Percentiles rank a stretch among this genome's conserved stretches.
Conservation (phyloP, 768 basidiomycete species). For the Porphyrellus cyaneotinctus region DNA sequence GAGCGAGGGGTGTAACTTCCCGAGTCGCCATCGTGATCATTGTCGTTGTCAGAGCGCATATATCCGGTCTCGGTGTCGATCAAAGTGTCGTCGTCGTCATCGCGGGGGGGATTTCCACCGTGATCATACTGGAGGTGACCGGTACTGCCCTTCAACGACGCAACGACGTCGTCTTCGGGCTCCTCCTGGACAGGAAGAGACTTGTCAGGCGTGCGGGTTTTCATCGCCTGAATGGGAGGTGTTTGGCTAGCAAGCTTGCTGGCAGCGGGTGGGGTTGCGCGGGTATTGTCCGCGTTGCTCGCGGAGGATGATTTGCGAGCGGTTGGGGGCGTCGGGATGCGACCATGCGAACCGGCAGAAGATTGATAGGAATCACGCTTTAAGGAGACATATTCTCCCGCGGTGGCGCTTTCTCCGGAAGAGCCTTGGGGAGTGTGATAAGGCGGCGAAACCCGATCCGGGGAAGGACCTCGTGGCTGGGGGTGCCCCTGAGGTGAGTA, state of each 20-base stretch:
- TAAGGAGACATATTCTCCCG: constrained; percentile 40
- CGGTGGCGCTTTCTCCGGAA: constrained; percentile 40
- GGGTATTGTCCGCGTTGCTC: constrained; percentile 19
- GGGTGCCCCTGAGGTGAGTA: constrained; percentile 40
- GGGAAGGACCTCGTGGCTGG: constrained; percentile 44
- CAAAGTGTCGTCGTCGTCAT: constrained; percentile 45
- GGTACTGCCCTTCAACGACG: constrained; percentile 36
- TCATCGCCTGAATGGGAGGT: constrained; percentile 50
- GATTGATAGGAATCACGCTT: constrained; percentile 43
- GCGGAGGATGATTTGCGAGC: constrained; percentile 24
- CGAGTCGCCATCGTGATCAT: constrained; percentile 46
- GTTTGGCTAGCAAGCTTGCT: constrained; percentile 47
- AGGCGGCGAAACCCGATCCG: constrained; percentile 51
- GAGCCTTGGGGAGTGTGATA: constrained; percentile 47
- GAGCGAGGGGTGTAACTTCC: constrained; percentile 66
- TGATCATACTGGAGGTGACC: constrained; percentile 37
- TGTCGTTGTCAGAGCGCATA: constrained; percentile 31
- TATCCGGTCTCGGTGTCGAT: constrained; percentile 39
- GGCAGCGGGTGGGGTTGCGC: constrained; percentile 34
- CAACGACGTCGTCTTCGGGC: constrained; percentile 56
- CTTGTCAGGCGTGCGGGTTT: constrained; percentile 60
- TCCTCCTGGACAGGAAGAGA: constrained; percentile 78
- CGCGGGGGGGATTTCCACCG: constrained; percentile 35
- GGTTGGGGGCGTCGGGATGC: constrained; percentile 28
- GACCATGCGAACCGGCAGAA: constrained; percentile 26